Evolutionary conservation across 2,329 filamentous ascomycete species (phyloP).

Genomic region (Scedosporium apiospermum): DNA sequence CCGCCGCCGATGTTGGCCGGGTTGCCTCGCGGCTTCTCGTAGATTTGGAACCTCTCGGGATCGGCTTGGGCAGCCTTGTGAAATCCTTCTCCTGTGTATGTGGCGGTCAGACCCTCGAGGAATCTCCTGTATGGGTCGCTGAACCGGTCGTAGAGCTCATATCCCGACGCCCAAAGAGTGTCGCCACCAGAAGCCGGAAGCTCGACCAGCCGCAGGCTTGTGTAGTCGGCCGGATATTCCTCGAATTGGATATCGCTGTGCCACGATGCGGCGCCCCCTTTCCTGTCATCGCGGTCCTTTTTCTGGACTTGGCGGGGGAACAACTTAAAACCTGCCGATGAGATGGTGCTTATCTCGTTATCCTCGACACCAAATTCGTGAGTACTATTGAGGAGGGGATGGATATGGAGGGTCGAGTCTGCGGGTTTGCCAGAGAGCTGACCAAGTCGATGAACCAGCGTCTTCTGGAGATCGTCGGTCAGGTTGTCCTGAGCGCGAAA

Average conservation of each 20-base stretch:
- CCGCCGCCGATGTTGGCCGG: constrained; percentile 48
- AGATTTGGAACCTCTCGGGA: constrained; percentile 30
- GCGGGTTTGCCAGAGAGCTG: constrained; percentile 48
- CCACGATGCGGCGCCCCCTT: constrained; percentile 27
- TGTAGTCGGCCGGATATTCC: constrained; percentile 48
- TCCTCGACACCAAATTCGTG: constrained; percentile 43
- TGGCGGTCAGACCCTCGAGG: constrained; percentile 41
- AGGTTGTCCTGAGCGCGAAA: constrained; percentile 51
- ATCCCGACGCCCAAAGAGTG: constrained; percentile 54
- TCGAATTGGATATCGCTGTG: constrained; percentile 53
- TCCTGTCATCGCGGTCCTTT: constrained; percentile 15
- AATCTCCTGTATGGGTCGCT: constrained; percentile 39
- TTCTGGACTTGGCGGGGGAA: constrained; percentile 19
- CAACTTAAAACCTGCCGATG: constrained; percentile 36
- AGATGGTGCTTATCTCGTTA: constrained; percentile 50
- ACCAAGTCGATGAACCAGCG: constrained; percentile 48
- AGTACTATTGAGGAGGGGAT: constrained; percentile 46
- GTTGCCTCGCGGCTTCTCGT: constrained; percentile 36
- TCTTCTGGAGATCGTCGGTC: constrained; percentile 49
- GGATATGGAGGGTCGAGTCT: constrained; percentile 49
- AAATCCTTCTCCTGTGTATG: constrained; percentile 24
- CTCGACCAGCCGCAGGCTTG: constrained; percentile 46
- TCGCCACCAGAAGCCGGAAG: constrained; percentile 49
- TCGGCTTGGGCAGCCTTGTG: constrained; percentile 30
- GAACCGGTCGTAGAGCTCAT: constrained; percentile 49